Conservation (phyloP, 2,329 filamentous ascomycete species). For the Setomelanomma holmii region DNA sequence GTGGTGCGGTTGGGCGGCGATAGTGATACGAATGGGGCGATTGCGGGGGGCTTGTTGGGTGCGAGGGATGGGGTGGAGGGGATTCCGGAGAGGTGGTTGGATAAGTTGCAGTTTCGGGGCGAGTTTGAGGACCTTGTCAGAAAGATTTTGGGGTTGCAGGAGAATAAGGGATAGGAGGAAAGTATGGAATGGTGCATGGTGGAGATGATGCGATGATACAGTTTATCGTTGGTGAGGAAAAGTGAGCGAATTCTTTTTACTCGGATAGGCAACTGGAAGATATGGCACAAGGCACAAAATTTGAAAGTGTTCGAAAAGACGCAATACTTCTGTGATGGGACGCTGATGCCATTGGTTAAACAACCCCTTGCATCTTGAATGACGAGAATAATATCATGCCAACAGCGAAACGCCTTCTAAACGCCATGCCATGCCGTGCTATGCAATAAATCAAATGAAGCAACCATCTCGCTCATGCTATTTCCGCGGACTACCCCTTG, state of each 20-base stretch:
- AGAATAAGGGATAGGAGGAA: too few relatives aligned
- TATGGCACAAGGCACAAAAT: too few relatives aligned
- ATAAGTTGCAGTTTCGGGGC: conserved; percentile 25
- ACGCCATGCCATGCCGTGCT: conserved; percentile 15
- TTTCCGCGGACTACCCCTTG: conserved; percentile 19
- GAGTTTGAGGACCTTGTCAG: conserved; percentile 25
- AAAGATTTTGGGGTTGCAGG: conserved; percentile 2
- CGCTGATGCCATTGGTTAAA: not conserved
- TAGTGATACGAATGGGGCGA: conserved; percentile 58
- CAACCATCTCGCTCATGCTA: not conserved
- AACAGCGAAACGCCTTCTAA: conserved; percentile 6
- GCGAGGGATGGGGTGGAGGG: conserved; percentile 54
- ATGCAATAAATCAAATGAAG: conserved; percentile 5
- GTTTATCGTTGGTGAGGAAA: too few relatives aligned
- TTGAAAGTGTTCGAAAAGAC: too few relatives aligned
- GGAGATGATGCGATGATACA: too few relatives aligned
- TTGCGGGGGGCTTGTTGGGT: conserved; percentile 56
- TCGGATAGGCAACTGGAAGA: too few relatives aligned
- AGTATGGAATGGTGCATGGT: too few relatives aligned
- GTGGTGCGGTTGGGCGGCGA: conserved; percentile 56
- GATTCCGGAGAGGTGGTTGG: conserved; percentile 53
- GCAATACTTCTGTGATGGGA: too few relatives aligned
- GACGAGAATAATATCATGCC: too few relatives aligned
- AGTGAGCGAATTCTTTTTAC: too few relatives aligned
- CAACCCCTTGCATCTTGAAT: too few relatives aligned